These are phyloP conservation scores for Lentinus brumalis DNA, from an alignment of 768 basidiomycete species.

Conservation along the genomic window DNA sequence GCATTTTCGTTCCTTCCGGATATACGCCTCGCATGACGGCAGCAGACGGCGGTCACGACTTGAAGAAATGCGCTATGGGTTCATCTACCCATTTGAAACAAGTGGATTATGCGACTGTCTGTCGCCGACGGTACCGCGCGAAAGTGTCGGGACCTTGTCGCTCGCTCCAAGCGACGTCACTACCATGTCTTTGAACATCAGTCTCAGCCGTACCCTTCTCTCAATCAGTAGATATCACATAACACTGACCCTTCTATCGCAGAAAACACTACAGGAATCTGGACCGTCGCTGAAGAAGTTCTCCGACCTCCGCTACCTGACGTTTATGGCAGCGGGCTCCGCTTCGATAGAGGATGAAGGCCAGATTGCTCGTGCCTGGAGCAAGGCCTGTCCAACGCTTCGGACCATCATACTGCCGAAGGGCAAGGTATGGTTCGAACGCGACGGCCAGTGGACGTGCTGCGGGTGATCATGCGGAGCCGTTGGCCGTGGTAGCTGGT, in stretches of 20 bases:
- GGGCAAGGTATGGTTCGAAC: conserved; percentile 61
- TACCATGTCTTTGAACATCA: too few species aligned
- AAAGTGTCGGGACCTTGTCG: too few species aligned
- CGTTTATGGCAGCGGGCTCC: conserved; percentile 54
- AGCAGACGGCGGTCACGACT: too few species aligned
- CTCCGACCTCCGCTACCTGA: conserved; percentile 47
- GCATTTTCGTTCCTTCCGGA: too few species aligned
- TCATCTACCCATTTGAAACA: too few species aligned
- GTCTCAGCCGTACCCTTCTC: background rate
- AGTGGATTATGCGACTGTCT: too few species aligned
- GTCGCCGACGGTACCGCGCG: too few species aligned
- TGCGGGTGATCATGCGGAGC: conserved; percentile 8
- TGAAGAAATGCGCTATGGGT: too few species aligned
- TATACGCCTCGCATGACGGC: too few species aligned
- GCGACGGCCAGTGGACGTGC: conserved; percentile 26
- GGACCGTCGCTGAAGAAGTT: conserved; percentile 46
- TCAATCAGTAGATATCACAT: background rate
- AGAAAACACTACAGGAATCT: conserved; percentile 47
- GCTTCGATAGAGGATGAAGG: conserved; percentile 42
- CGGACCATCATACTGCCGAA: conserved; percentile 65
- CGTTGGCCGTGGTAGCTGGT: background rate
- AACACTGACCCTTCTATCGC: background rate
- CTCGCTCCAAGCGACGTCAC: too few species aligned
- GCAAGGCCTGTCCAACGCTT: conserved; percentile 57
- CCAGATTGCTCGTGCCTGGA: conserved; percentile 57